These are phyloP conservation scores for Hysterangium stoloniferum DNA, from an alignment of 768 basidiomycete genomes.

Conservation along the genomic window DNA sequence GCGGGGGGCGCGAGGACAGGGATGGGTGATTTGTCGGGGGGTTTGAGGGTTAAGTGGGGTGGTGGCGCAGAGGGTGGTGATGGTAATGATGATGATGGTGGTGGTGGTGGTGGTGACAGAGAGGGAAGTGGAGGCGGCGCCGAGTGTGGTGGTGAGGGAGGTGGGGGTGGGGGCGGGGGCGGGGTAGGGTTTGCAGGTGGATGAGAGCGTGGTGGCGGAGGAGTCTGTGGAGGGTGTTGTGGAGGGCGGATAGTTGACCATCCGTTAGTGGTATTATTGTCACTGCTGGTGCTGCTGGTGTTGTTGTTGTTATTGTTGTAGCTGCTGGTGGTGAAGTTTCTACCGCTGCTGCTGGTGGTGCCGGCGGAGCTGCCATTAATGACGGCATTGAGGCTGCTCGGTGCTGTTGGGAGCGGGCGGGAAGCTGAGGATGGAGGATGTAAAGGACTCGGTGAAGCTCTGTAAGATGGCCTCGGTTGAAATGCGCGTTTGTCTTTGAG, in stretches of 20 bases:
- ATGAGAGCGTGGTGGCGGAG: constrained; percentile 20
- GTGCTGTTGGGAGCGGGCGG: background rate
- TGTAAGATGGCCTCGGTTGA: background rate
- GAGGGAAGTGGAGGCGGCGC: constrained; percentile 1
- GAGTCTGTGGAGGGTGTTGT: constrained; percentile 20
- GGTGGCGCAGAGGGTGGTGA: constrained; percentile 9
- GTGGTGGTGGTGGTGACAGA: background rate
- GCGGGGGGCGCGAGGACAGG: constrained; percentile 16
- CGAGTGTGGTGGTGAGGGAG: constrained; percentile 18
- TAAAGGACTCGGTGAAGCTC: background rate
- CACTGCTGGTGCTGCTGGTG: constrained; percentile 8
- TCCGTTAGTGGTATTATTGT: constrained; percentile 12
- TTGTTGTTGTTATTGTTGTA: constrained; percentile 13
- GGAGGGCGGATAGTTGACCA: constrained; percentile 8
- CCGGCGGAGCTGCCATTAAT: constrained; percentile 15
- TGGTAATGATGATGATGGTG: background rate
- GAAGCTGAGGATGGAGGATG: background rate
- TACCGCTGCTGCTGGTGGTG: constrained; percentile 24
- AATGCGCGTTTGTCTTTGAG: constrained; percentile 1
- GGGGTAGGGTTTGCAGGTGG: constrained; percentile 11
- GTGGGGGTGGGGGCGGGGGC: constrained; percentile 19
- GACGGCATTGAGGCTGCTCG: background rate
- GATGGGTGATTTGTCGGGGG: constrained; percentile 12
- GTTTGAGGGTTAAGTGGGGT: constrained; percentile 20
- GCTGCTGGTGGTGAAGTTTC: constrained; percentile 16